A percentile compares a stretch with the other conserved stretches of the same genome.
Evolutionary conservation across 2,329 filamentous ascomycete species (phyloP).

Genomic region (Fusarium annulatum): DNA sequence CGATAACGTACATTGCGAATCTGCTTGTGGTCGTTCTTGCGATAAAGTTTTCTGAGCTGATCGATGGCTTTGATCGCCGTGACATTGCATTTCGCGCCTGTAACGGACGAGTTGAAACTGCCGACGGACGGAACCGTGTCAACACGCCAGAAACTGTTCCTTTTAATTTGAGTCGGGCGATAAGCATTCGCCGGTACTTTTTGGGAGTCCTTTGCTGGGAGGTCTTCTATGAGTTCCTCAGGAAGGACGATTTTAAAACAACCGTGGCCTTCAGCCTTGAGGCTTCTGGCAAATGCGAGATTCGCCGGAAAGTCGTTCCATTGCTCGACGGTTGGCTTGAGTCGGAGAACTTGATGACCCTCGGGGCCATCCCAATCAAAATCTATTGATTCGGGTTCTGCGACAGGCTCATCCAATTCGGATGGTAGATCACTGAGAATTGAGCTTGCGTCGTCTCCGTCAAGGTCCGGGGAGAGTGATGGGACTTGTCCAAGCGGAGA

Average conservation of each 20-base stretch:
- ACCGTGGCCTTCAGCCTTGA: slow-evolving; percentile 49
- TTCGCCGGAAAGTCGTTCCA: slow-evolving; percentile 53
- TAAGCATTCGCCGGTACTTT: slow-evolving; percentile 52
- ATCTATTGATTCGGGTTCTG: slow-evolving; percentile 47
- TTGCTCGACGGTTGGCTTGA: slow-evolving; percentile 50
- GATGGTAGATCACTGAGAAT: slow-evolving; percentile 39
- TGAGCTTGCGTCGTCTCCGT: slow-evolving; percentile 39
- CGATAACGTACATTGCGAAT: slow-evolving; percentile 53
- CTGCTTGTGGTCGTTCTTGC: slow-evolving; percentile 50
- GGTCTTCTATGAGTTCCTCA: slow-evolving; percentile 44
- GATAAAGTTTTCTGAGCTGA: slow-evolving; percentile 50
- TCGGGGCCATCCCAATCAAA: slow-evolving; percentile 48
- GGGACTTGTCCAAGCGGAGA: slow-evolving; percentile 1
- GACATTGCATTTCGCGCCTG: slow-evolving; percentile 40
- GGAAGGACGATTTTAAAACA: slow-evolving; percentile 55
- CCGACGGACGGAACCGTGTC: slow-evolving; percentile 50
- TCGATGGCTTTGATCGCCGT: slow-evolving; percentile 47
- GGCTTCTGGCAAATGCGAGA: slow-evolving; percentile 48
- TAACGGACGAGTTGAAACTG: slow-evolving; percentile 45
- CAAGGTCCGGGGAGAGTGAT: slow-evolving; percentile 5
- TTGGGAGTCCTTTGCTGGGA: slow-evolving; percentile 48
- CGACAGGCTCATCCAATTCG: slow-evolving; percentile 27
- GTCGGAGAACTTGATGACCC: slow-evolving; percentile 48
- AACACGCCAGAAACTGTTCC: slow-evolving; percentile 52
- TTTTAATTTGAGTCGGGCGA: slow-evolving; percentile 49